Base-by-base conservation (phyloP, 169 alveolate species). In the Plasmodium ovale region DNA sequence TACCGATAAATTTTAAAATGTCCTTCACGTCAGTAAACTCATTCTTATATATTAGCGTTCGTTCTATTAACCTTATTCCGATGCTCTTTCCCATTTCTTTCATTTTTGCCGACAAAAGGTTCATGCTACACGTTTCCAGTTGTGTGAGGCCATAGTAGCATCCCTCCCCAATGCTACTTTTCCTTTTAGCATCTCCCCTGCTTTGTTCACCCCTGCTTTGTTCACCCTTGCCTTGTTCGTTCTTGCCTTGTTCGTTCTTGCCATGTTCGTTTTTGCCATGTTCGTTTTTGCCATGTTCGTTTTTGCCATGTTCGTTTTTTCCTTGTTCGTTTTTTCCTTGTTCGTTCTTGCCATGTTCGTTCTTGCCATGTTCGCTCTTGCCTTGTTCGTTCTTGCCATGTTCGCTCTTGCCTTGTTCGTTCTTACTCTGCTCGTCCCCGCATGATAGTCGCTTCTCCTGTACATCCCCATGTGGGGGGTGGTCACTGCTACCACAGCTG, bases 81-180 rank as follows among this genome's bases (percentile, higher is more conserved):
- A 79, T 79, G 27, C 65, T n/a, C 49, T 79, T 79, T 5, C 89
- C 89, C 79, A 79, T 79, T 27, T 68, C 62, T 42, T 62, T 79
- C 49, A 79, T 33, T 47, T 65, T 64, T 2, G 39, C 51, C 4
- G 89, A 62, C 35, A 79, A 31, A 0, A 79, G 14, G 10, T 62
- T 79, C 16, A 58, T 14, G 29, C 33, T 31, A 10, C n/a, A n/a
- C n/a, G n/a, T n/a, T n/a, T n/a, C n/a, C n/a, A n/a, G n/a, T n/a
- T n/a, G n/a, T n/a, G n/a, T n/a, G n/a, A n/a, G n/a, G n/a, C n/a
- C n/a, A n/a, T n/a, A n/a, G n/a, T n/a, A n/a, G n/a, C n/a, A n/a
- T n/a, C n/a, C n/a, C n/a, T n/a, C n/a, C n/a, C n/a, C n/a, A n/a
- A n/a, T n/a, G n/a, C n/a, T n/a, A n/a, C n/a, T n/a, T n/a, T n/a